Conservation (phyloP, 139 green algal genomes). For the Monoraphidium neglectum region DNA sequence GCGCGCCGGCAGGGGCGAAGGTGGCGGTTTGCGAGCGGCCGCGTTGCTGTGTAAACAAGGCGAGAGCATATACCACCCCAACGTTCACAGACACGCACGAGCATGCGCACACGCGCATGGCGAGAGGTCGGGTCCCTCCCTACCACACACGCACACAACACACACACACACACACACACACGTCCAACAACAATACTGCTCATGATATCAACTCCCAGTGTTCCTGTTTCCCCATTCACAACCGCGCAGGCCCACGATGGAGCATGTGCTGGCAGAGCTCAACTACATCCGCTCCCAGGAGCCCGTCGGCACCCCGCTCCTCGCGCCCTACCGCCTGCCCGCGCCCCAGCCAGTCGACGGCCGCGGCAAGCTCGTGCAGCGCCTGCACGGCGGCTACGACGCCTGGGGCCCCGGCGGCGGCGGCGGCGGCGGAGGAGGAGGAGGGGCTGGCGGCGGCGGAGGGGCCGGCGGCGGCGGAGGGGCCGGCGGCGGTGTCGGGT, state of each 20-base stretch:
- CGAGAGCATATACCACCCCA: not conserved
- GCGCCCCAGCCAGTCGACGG: too few relatives aligned
- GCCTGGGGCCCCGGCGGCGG: too few relatives aligned
- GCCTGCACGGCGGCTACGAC: too few relatives aligned
- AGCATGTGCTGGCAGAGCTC: conserved; percentile 26
- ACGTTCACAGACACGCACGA: not conserved
- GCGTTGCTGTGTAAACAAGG: not conserved
- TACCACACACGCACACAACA: not conserved
- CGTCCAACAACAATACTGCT: not conserved
- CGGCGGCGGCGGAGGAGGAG: too few relatives aligned
- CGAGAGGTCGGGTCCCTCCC: not conserved
- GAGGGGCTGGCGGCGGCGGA: too few relatives aligned
- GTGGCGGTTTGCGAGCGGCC: not conserved
- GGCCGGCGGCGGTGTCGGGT: too few relatives aligned
- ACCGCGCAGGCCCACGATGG: conserved; percentile 25
- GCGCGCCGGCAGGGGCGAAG: not conserved
- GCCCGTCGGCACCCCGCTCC: conserved; percentile 9
- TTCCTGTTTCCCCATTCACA: not conserved
- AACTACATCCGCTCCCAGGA: conserved; percentile 20
- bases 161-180: not conserved
- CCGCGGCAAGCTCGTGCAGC: too few relatives aligned
- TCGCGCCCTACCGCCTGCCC: conserved; percentile 16
- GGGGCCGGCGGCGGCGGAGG: too few relatives aligned
- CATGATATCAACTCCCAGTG: not conserved
- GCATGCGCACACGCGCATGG: not conserved